phyloP scores from a whole-genome alignment of 2,329 filamentous ascomycete genomes.

The Colletotrichum theobromicola region DNA sequence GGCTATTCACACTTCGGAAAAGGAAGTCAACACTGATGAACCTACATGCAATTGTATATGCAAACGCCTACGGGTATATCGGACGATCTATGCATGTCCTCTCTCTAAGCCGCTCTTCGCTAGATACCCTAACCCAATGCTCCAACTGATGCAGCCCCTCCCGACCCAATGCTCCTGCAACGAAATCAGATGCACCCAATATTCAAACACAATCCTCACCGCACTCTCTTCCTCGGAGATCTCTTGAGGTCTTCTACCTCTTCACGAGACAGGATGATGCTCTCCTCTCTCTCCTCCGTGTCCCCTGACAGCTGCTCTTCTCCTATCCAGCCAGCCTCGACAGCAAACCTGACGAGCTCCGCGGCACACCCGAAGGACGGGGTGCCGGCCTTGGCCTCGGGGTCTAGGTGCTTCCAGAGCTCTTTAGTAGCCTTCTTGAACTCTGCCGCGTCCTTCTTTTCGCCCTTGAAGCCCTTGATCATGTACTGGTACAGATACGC shows the following conservation, averaged over 20 bases:
- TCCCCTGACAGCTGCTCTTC: slow-evolving; percentile 54
- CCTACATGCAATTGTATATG: not conserved
- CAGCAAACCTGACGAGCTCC: slow-evolving; percentile 61
- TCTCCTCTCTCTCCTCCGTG: slow-evolving; percentile 40
- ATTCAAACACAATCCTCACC: not conserved
- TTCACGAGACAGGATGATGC: slow-evolving; percentile 40
- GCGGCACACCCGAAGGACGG: slow-evolving; percentile 60
- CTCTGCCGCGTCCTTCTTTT: slow-evolving; percentile 45
- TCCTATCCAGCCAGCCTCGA: slow-evolving; percentile 63
- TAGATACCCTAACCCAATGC: not conserved
- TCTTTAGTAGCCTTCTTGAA: slow-evolving; percentile 57
- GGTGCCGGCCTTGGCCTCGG: slow-evolving; percentile 49
- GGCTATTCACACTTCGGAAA: not conserved
- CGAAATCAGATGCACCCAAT: not conserved
- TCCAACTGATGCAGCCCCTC: not conserved
- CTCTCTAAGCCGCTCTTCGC: not conserved
- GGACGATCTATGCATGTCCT: not conserved
- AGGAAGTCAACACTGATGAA: not conserved
- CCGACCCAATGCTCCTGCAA: not conserved
- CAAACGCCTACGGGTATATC: not conserved
- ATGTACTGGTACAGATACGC: slow-evolving; percentile 66
- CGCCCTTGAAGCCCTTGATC: slow-evolving; percentile 49
- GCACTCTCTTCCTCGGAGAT: not conserved
- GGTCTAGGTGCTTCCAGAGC: slow-evolving; percentile 59
- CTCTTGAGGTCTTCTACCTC: slow-evolving; percentile 25